Base-by-base conservation (phyloP, 331 rosid genomes). In the Malus hybrid region DNA sequence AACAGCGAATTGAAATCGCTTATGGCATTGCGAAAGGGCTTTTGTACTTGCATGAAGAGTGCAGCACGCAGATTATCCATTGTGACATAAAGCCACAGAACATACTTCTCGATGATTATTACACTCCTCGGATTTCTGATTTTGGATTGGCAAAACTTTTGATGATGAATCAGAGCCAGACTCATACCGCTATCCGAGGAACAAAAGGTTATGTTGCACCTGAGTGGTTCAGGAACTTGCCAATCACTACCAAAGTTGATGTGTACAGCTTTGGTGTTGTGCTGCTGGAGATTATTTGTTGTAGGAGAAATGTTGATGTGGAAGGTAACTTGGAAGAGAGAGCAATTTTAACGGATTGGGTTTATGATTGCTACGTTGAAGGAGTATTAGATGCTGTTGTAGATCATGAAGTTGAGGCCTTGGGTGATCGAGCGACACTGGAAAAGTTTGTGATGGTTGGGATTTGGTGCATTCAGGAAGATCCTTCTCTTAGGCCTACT, bases 161-260 rank as follows among this genome's bases (percentile, higher is more conserved):
- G 55, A 36, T 42, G 79, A 54, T 79, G 74, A 79, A 88, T 5
- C 87, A 86, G 64, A 90, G 86, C 85, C 78, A 31, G 33, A 84
- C 96, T 33, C 54, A 20, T 2, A 90, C 89, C 6, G 86, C 42
- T 29, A 84, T 90, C 3, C 76, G 90, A 71, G 95, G 92, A 67
- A 90, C 95, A 67, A 86, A 80, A 83, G 92, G 90, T 46, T 87
- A 86, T 73, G 90, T 90, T 65, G 92, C 96, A 1, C 81, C 83
- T 16, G 89, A 90, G 72, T 90, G 93, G 96, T 85, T 88, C 32
- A 80, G 81, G 73, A 81, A 73, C 70, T 50, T 55, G 85, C 76
- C 83, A 10, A 67, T 90, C 59, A 81, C 91, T 0, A 64, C 88
- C 10, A 80, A 81, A 62, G 91, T 88, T 7, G 96, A 90, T 72